phyloP scores from a whole-genome alignment of 495 filamentous ascomycete species.

The Trichocladium antarcticum region DNA sequence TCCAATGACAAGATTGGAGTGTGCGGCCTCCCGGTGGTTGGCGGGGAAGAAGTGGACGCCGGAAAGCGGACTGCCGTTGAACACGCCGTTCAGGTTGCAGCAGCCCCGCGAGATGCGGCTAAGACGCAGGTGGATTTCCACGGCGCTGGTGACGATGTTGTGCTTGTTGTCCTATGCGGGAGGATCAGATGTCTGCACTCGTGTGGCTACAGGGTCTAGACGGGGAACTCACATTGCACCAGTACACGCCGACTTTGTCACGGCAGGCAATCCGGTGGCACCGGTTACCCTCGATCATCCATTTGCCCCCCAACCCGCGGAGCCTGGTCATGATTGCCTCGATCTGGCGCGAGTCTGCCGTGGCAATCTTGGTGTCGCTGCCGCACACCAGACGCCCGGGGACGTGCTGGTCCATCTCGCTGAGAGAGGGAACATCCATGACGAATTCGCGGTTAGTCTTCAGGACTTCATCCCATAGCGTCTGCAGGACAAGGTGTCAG shows the following conservation, averaged over 20 bases:
- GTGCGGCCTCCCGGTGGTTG: not conserved
- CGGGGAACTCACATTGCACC: slow-evolving; percentile 5
- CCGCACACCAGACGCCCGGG: not conserved
- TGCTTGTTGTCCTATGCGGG: not conserved
- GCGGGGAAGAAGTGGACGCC: not conserved
- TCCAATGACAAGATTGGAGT: not conserved
- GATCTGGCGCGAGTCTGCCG: not conserved
- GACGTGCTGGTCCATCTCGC: not conserved
- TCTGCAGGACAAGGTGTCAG: no score
- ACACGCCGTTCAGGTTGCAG: not conserved
- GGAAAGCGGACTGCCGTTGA: not conserved
- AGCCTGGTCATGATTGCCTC: not conserved
- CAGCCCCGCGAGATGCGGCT: not conserved
- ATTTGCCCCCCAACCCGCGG: not conserved
- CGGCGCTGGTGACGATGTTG: not conserved
- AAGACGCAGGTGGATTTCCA: not conserved
- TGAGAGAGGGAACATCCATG: no score
- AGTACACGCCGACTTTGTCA: not conserved
- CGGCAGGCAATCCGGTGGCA: slow-evolving; percentile 1
- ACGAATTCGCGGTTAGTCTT: no score
- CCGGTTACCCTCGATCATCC: not conserved
- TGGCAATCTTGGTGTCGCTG: not conserved
- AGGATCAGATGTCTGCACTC: no score
- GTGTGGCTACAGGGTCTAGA: no score
- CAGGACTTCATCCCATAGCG: no score